Base-by-base conservation (phyloP, 306 rosid genomes). In the Vigna mungo region DNA sequence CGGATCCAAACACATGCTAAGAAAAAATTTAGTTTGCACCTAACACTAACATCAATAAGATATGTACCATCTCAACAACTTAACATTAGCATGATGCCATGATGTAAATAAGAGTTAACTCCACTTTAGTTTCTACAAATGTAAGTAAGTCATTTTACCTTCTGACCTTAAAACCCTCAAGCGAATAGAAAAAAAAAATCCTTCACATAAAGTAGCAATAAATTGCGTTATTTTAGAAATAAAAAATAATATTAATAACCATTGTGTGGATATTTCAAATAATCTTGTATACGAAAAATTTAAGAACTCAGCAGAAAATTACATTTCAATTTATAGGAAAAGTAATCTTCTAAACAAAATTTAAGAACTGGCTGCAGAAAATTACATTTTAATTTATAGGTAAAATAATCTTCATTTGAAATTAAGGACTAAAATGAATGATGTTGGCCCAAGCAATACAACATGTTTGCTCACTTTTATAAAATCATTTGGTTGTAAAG, bases 1-100 rank as follows among this genome's bases (percentile, higher is more conserved):
- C 27, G 3, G 27, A 25, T 25, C 27, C 27, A 25, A 25, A 25
- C 3, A 0, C 27, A 25, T 25, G 27, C 27, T 25, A 25, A 25
- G 18, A 84, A 18, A 43, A 66, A 58, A 49, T 76, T 71, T 39
- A 32, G 79, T 51, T 17, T 77, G 80, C 71, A 72, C 41, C 47
- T 17, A 41, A 53, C 51, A 72, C 60, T 54, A 67, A 71, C 32
- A 52, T 34, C 41, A 12, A n/a, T 17, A 52, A 64, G 72, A 56
- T 58, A 70, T 61, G 53, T 2, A 7, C 23, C 13, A 59, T 36
- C 66, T 60, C 70, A 68, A 68, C 69, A 77, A n/a, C 65, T 48
- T 32, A 69, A 21, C 15, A 44, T 20, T 20, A 61, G 30, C 20
- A 17, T 51, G 37, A 85, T 10, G 27, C 9, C n/a, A 17, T 43